Base-by-base conservation (phyloP, 257 asterid species). In the Coffea canephora region DNA sequence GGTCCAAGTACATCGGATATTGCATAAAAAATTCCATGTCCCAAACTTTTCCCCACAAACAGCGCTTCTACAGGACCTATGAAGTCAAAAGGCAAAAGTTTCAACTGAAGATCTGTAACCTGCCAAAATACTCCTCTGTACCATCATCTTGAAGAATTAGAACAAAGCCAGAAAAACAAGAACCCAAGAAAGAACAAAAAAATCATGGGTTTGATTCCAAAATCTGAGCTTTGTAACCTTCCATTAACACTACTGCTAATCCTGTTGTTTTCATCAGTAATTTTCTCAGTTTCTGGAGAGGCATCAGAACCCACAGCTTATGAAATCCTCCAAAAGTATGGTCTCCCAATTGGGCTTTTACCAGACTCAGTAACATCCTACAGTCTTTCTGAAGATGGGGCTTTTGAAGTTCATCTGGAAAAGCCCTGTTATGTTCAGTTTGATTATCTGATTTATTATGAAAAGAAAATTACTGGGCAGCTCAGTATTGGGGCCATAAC, bases 311-410 rank as follows among this genome's bases (percentile, higher is more conserved):
- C 90, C 13, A 83, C 98, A 15, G 90, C 90, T 15, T 94, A 88
- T 86, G 93, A 95, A 62, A 79, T 91, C 68, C 96, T 95, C 76
- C 88, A 85, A 1, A 57, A 76, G 67, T 95, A 54, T 87, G 91
- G 94, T 39, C 97, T 95, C 69, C 98, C 99, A 68, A 85, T 90
- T 71, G 98, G 99, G 74, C 96, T 94, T 46, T 78, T 95, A 69
- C 98, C 98, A 6, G 95, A 91, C 81, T 90, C 95, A 1, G 99
- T 95, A 70, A 85, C 74, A 54, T 87, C 88, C 78, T 94, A 92
- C 88, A 85, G 88, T 10, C 88, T 95, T 48, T 71, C 92, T 50
- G 90, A 93, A 31, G 97, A 91, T 66, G 99, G 99, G 5, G 27
- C 80, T 27, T 95, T 95, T 78, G 91, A 87, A 80, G 99, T 95